phyloP scores from a whole-genome alignment of 257 asterid species.

The Salvia hispanica region DNA sequence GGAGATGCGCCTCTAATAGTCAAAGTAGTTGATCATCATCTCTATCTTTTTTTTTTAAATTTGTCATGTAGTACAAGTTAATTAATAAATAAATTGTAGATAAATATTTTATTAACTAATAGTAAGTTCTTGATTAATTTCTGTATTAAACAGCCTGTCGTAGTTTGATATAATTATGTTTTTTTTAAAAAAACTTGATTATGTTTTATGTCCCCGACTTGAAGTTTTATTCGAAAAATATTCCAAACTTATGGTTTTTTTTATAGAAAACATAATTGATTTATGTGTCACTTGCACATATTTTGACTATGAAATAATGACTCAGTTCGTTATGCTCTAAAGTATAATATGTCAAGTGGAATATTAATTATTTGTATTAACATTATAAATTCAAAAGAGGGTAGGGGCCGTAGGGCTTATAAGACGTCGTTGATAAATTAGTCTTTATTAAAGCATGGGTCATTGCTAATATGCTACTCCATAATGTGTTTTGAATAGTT shows the following conservation, averaged over 20 bases:
- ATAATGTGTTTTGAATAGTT: background rate
- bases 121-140: constrained; percentile 29
- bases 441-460: constrained; percentile 29
- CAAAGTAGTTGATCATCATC: constrained; percentile 50
- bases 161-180: constrained; percentile 29
- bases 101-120: background rate
- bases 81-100: background rate
- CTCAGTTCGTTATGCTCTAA: no score
- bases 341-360: no score
- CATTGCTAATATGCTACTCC: background rate
- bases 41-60: constrained; percentile 9
- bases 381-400: constrained; percentile 8
- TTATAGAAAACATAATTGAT: background rate
- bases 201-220: no score
- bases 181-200: background rate
- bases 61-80: constrained; percentile 39
- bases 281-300: no score
- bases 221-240: no score
- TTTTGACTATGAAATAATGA: background rate
- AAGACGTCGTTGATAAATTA: constrained; percentile 28
- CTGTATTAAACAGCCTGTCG: constrained; percentile 35
- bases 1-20: constrained; percentile 59
- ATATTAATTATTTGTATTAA: no score
- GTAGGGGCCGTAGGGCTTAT: background rate
- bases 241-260: background rate